These are phyloP conservation scores for Pythium plurisporium DNA, from an alignment of 352 stramenopile genomes.

Conservation along the genomic window DNA sequence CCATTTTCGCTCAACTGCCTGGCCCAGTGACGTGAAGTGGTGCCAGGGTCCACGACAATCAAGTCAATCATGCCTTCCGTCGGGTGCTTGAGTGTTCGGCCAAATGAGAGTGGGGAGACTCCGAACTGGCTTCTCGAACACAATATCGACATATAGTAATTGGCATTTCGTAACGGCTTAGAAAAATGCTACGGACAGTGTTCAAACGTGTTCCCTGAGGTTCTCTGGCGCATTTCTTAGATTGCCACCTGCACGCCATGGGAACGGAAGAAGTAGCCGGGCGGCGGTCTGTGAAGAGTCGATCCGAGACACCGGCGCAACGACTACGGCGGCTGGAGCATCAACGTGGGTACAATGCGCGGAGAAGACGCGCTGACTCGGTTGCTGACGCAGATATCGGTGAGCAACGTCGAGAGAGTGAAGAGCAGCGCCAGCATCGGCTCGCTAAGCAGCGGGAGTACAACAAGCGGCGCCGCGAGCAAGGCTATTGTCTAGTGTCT, in stretches of 20 bases:
- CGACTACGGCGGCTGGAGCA: background rate
- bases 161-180: background rate
- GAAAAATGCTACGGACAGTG: background rate
- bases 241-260: background rate
- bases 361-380: background rate
- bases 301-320: background rate
- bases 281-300: background rate
- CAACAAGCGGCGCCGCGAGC: background rate
- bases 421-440: background rate
- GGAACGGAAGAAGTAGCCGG: background rate
- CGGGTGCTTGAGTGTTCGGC: background rate
- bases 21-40: background rate
- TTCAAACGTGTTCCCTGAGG: background rate
- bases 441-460: background rate
- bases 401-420: background rate
- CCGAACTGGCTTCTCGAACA: background rate
- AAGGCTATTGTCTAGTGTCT: background rate
- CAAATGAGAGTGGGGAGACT: background rate
- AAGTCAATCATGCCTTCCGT: background rate
- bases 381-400: background rate
- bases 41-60: background rate
- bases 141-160: background rate
- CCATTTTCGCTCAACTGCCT: background rate
- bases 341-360: background rate
- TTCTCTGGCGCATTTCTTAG: background rate